phyloP scores from a whole-genome alignment of 2,329 filamentous ascomycete species.

The Emergomyces orientalis region DNA sequence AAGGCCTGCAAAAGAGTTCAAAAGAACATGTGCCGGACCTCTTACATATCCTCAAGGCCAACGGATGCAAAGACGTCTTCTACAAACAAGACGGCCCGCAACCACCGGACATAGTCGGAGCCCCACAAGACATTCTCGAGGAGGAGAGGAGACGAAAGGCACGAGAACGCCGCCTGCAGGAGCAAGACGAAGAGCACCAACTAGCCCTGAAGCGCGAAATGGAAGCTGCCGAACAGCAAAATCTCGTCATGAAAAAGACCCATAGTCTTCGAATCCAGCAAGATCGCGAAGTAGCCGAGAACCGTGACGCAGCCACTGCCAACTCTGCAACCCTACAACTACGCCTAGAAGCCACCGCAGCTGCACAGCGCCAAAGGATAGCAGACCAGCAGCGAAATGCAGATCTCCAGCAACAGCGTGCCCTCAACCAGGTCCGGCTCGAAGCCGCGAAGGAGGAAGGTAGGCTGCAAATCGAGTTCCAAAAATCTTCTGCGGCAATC shows the following conservation, averaged over 20 bases:
- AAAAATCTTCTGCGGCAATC: slow-evolving; percentile 8
- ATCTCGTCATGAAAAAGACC: slow-evolving; percentile 9
- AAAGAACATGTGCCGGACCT: slow-evolving; percentile 10
- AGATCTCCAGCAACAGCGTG: slow-evolving; percentile 13
- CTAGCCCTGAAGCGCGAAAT: slow-evolving; percentile 10
- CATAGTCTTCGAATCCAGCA: slow-evolving; percentile 15
- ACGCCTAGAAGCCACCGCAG: slow-evolving; percentile 13
- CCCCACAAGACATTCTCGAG: slow-evolving; percentile 13
- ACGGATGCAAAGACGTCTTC: slow-evolving; percentile 16
- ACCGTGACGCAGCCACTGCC: slow-evolving; percentile 9
- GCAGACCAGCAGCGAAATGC: slow-evolving; percentile 9
- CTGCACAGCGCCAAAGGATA: slow-evolving; percentile 10
- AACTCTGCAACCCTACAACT: slow-evolving; percentile 13
- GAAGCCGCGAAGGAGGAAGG: slow-evolving; percentile 11
- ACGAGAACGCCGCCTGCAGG: slow-evolving; percentile 12
- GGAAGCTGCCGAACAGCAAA: slow-evolving; percentile 12
- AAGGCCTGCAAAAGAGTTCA: slow-evolving; percentile 10
- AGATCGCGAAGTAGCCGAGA: slow-evolving; percentile 13
- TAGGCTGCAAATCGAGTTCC: slow-evolving; percentile 12
- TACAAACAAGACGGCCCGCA: slow-evolving; percentile 14
- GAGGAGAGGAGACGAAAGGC: slow-evolving; percentile 12
- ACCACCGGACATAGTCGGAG: slow-evolving; percentile 17
- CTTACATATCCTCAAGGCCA: slow-evolving; percentile 14
- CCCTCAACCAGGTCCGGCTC: slow-evolving; percentile 12
- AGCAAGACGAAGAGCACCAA: slow-evolving; percentile 17